These are phyloP conservation scores for Geranium brycei DNA, from an alignment of 345 rosid genomes.

Conservation along the genomic window DNA sequence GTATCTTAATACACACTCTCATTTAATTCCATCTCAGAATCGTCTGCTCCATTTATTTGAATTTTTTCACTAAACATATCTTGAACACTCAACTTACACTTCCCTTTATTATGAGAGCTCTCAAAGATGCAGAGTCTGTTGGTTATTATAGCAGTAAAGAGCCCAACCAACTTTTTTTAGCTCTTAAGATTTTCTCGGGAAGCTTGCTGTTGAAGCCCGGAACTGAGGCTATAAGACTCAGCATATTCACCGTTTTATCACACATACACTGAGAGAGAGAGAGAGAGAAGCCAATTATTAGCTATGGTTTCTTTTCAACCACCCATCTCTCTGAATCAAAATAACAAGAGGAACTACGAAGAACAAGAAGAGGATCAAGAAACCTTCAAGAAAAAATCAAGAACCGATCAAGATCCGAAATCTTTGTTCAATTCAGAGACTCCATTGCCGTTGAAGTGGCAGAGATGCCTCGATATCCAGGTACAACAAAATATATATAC, in stretches of 20 bases:
- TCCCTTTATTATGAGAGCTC: no score
- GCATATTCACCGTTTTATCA: conserved; percentile 9
- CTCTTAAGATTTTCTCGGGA: no score
- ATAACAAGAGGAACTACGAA: conserved; percentile 17
- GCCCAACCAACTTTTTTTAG: no score
- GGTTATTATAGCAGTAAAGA: no score
- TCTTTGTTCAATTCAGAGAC: conserved; percentile 28
- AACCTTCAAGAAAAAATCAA: conserved; percentile 7
- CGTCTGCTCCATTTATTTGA: no score
- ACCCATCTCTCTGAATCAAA: conserved; percentile 16
- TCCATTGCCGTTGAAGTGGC: conserved; percentile 39
- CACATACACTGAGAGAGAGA: conserved; percentile 4
- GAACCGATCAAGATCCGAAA: conserved; percentile 18
- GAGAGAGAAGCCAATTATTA: background rate
- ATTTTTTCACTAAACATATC: no score
- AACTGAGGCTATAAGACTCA: no score
- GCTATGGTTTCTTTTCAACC: conserved; percentile 36
- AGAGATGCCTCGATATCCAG: conserved; percentile 44
- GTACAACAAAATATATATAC: conserved; percentile 12
- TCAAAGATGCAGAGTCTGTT: no score
- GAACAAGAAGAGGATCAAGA: conserved; percentile 37
- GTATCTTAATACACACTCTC: no score
- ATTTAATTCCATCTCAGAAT: no score
- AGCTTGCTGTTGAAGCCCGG: no score
- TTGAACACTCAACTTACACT: no score